These are phyloP conservation scores for Aspergillus cavernicola DNA, from an alignment of 495 filamentous ascomycete genomes.

Conservation along the genomic window DNA sequence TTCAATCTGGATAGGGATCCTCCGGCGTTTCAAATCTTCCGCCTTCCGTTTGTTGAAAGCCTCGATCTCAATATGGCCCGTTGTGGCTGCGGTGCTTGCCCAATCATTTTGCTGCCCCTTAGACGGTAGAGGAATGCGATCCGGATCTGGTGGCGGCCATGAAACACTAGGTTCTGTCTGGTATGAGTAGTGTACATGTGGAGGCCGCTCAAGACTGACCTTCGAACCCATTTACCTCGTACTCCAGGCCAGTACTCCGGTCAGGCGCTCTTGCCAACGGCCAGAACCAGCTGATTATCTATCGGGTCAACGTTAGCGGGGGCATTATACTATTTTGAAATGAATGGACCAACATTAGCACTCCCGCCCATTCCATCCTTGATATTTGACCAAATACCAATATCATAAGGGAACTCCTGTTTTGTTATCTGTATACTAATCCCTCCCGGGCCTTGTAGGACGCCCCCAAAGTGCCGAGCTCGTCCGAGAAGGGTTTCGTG, in stretches of 20 bases:
- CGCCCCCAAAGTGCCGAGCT: constrained; percentile 53
- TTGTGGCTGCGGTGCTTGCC: constrained; percentile 28
- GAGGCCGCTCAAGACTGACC: constrained; percentile 37
- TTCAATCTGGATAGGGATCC: constrained; percentile 25
- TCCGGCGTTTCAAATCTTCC: constrained; percentile 47
- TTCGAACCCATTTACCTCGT: constrained; percentile 85
- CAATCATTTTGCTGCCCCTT: constrained; percentile 24
- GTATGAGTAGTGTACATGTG: constrained; percentile 1
- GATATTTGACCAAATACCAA: constrained; percentile 80
- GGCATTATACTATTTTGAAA: background rate
- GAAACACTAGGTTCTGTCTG: constrained; percentile 41
- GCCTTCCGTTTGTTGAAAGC: constrained; percentile 56
- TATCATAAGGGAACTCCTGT: constrained; percentile 89
- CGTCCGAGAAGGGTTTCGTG: constrained; percentile 71
- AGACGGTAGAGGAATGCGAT: constrained; percentile 59
- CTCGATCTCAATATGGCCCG: constrained; percentile 46
- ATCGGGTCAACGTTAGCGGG: background rate
- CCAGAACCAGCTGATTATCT: constrained; percentile 61
- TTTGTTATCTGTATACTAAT: constrained; percentile 49
- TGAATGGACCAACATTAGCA: constrained; percentile 42
- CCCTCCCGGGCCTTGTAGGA: constrained; percentile 59
- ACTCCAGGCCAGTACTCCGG: constrained; percentile 60
- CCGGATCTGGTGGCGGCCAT: constrained; percentile 94
- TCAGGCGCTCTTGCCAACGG: constrained; percentile 53
- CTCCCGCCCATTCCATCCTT: constrained; percentile 69